Evolutionary conservation across 140 eudicot species (phyloP), one percentile per base, ranked within the genome.

Genomic region (Flaveria floridana): DNA sequence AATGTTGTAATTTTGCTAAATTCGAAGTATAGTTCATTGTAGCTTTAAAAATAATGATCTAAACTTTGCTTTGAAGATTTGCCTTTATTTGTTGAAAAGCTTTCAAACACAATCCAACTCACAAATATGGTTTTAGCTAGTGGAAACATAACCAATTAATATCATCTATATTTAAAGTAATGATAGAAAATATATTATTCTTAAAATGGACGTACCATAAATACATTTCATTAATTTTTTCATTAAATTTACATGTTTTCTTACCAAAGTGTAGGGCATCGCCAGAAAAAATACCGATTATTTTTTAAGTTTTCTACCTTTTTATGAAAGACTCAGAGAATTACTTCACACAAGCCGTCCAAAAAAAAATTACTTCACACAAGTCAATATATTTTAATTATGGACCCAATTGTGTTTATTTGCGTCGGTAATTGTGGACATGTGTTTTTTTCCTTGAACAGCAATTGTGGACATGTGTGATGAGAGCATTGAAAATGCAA

Each of bases 41-140:
- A 65, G 14, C 10, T 63, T 63, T 65, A 65, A 65, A 65, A 9
- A 82, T 81, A 48, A 79, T 78, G 80, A 86, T 86, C 73, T 62
- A 83, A 84, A 72, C 91, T 86, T 86, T 59, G 84, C 86, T 86
- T 86, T 62, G 79, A 86, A 84, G 88, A 65, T 83, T 83, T 75
- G 77, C 70, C 12, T 68, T 46, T 12, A 66, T 76, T 56, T 28
- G 76, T 65, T 55, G 79, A 48, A 62, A 72, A 48, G 85, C 57
- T 67, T 82, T 64, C 77, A 51, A 69, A 68, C 53, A 50, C 39
- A 66, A 68, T 23, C 53, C 64, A 11, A 30, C 65, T 20, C 65
- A 64, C 42, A 50, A 46, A 63, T 56, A 34, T 47, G 30, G 72
- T 28, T 48, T 50, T 50, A 65, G 72, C 65, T 50, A 23, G 79